Evolutionary conservation across 2,329 filamentous ascomycete species (phyloP), one percentile per base, ranked within the genome.

Genomic region (Coniochaeta sp.): DNA sequence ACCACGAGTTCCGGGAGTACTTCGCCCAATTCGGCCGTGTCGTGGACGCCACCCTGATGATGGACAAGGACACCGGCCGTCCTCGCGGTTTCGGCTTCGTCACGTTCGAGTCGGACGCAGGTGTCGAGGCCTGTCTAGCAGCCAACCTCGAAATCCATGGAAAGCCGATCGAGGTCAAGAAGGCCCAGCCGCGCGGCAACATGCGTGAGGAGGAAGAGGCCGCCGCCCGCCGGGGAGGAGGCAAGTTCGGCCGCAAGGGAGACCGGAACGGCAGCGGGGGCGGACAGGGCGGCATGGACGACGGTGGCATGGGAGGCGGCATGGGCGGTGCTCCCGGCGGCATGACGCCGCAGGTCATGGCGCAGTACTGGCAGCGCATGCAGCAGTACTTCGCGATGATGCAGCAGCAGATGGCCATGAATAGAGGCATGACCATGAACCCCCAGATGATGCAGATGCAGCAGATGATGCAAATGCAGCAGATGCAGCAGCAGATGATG

Each of bases 1-100:
- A 99, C 63, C 86, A 91, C 56, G 91, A 97, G 66, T 99, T 99
- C 68, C 91, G 90, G 65, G 86, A 94, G 54, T 99, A 96, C 71
- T 99, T 99, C 72, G 90, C 88, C 63, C 89, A 96, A 64, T 99
- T 97, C 62, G 94, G 94, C 26, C 86, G 92, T 55, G 94, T 99
- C 18, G 86, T 99, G 33, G 94, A 99, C 71, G 94, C 94, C 2
- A 99, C 94, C 0, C 82, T 99, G 2, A 99, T 99, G 94, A 99
- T 99, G 85, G 94, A 99, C 68, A 99, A 99, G 71, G 94, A 99
- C 68, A 99, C 94, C 1, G 94, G 94, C n/a, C 83, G 94, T 35
- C 94, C 94, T 3, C 82, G 94, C 64, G 94, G 94, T 1, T 99
- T 99, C 63, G 94, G 94, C 13, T 99, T 99, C 67, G 94, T 99